Conservation (phyloP, 176 grass and related monocot genomes). For the Musa itinerans region DNA sequence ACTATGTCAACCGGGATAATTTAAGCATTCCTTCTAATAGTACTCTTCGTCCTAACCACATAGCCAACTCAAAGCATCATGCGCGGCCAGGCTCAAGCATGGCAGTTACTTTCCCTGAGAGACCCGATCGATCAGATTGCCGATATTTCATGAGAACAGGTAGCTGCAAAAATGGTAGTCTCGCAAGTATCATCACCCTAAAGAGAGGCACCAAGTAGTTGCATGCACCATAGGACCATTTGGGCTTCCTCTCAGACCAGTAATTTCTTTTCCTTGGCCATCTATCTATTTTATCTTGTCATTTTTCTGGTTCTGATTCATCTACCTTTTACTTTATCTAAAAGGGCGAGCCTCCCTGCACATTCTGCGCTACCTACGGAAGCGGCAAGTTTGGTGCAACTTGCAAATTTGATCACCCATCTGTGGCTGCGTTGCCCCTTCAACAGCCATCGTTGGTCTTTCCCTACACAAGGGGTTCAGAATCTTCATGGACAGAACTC, state of each 20-base stretch:
- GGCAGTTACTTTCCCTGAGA: conserved; percentile 27
- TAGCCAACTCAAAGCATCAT: conserved; percentile 6
- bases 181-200: conserved; percentile 47
- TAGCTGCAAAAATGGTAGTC: conserved; percentile 35
- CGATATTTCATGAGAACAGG: conserved; percentile 36
- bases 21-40: not conserved
- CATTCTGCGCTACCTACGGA: conserved; percentile 26
- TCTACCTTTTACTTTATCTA: conserved; percentile 8
- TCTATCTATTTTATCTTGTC: conserved; percentile 1
- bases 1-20: not conserved
- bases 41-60: conserved; percentile 7
- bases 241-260: conserved; percentile 36
- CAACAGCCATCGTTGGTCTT: conserved; percentile 18
- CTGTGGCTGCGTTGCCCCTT: conserved; percentile 16
- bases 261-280: conserved; percentile 14
- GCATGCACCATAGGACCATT: conserved; percentile 18
- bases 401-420: conserved; percentile 44
- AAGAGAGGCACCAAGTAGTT: conserved; percentile 24
- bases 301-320: not conserved
- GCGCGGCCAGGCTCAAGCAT: conserved; percentile 4
- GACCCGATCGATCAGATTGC: conserved; percentile 35
- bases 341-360: conserved; percentile 31
- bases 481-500: conserved; percentile 8
- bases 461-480: conserved; percentile 23
- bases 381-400: conserved; percentile 32